Evolutionary conservation across 139 green algal species (phyloP).

Genomic region (Ettlia oleoabundans): DNA sequence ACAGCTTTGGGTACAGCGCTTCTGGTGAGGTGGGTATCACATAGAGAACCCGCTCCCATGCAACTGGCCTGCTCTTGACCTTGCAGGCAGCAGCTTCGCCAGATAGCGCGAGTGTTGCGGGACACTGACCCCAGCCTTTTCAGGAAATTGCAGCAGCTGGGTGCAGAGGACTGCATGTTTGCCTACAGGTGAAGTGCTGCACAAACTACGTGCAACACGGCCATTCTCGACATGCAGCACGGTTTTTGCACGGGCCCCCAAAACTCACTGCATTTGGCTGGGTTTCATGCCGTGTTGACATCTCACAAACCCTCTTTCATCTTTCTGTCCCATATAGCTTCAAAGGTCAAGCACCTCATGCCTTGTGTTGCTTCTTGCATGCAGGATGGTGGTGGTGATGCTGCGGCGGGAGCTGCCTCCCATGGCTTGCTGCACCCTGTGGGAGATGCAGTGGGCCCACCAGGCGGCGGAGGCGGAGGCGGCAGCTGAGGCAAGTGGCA

Average conservation of each 20-base stretch:
- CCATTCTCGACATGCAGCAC: too few species aligned
- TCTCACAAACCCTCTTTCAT: too few species aligned
- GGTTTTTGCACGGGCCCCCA: too few species aligned
- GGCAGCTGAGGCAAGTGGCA: background rate
- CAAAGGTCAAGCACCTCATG: too few species aligned
- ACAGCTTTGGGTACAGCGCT: background rate
- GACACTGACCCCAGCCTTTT: slow-evolving; percentile 57
- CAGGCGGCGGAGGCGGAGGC: background rate
- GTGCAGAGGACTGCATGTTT: slow-evolving; percentile 80
- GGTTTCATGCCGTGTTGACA: too few species aligned
- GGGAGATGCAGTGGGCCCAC: slow-evolving; percentile 42
- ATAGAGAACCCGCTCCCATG: too few species aligned
- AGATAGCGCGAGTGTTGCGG: slow-evolving; percentile 60
- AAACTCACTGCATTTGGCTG: too few species aligned
- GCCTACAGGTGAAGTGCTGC: too few species aligned
- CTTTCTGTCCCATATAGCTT: too few species aligned
- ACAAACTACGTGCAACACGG: too few species aligned
- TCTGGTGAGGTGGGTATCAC: background rate
- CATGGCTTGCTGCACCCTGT: slow-evolving; percentile 50
- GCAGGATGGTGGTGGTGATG: slow-evolving; percentile 70
- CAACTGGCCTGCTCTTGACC: too few species aligned
- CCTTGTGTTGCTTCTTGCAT: too few species aligned
- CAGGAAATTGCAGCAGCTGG: slow-evolving; percentile 55
- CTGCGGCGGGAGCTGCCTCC: slow-evolving; percentile 79
- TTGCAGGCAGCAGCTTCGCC: slow-evolving; percentile 55